These are phyloP conservation scores for Tolypocladium endophyticum DNA, from an alignment of 2,329 filamentous ascomycete genomes.

Conservation along the genomic window DNA sequence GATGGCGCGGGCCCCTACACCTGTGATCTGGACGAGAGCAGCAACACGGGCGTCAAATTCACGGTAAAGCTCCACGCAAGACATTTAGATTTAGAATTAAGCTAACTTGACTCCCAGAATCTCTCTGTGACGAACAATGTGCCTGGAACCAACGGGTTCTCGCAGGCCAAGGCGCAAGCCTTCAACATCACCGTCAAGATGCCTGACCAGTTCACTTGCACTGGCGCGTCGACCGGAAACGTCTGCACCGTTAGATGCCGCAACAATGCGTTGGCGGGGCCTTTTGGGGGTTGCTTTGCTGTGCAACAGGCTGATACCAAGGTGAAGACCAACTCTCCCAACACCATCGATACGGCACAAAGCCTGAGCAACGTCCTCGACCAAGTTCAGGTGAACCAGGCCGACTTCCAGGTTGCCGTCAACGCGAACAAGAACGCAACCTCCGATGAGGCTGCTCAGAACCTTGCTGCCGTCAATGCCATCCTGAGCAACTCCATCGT, in stretches of 20 bases:
- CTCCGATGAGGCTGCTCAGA: slow-evolving; percentile 12
- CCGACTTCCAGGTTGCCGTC: slow-evolving; percentile 32
- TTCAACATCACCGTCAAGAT: slow-evolving; percentile 46
- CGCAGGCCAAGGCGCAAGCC: slow-evolving; percentile 42
- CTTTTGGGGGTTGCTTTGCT: slow-evolving; percentile 48
- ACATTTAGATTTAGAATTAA: background rate
- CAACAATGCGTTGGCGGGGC: slow-evolving; percentile 45
- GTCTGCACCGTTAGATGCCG: slow-evolving; percentile 49
- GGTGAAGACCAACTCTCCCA: slow-evolving; percentile 29
- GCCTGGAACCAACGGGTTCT: slow-evolving; percentile 46
- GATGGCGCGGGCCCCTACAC: slow-evolving; percentile 32
- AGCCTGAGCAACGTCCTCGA: slow-evolving; percentile 31
- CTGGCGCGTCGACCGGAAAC: slow-evolving; percentile 46
- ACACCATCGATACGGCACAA: slow-evolving; percentile 34
- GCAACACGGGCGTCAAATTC: slow-evolving; percentile 22
- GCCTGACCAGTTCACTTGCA: slow-evolving; percentile 37
- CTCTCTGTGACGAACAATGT: slow-evolving; percentile 48
- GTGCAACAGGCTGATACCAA: slow-evolving; percentile 41
- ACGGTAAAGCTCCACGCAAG: background rate
- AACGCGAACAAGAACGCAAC: slow-evolving; percentile 32
- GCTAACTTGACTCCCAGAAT: slow-evolving; percentile 8
- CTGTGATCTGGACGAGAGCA: slow-evolving; percentile 41
- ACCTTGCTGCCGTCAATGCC: slow-evolving; percentile 27
- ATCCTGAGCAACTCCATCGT: slow-evolving; percentile 19
- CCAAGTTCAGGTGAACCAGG: slow-evolving; percentile 40